phyloP scores from a whole-genome alignment of 805 yeast genomes.

The Starmerella sp. region DNA sequence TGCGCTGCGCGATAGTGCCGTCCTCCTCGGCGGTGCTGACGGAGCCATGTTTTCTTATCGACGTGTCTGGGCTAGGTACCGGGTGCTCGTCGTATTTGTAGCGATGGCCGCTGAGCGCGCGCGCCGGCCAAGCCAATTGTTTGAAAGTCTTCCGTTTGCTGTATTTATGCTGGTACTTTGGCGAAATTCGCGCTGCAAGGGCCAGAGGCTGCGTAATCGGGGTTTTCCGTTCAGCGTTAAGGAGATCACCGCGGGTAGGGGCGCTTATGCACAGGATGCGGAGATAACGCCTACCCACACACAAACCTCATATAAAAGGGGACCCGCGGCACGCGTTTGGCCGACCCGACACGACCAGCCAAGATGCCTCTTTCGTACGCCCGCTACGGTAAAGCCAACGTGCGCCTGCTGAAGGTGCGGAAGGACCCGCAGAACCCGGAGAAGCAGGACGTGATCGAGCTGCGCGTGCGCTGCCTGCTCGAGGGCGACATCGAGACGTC shows the following conservation, averaged over 20 bases:
- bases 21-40: conserved; percentile 1
- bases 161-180: background rate
- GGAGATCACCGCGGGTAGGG: background rate
- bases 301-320: background rate
- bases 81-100: background rate
- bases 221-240: background rate
- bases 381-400: conserved; percentile 81
- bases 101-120: background rate
- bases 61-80: background rate
- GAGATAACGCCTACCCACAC: background rate
- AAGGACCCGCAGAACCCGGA: conserved; percentile 63
- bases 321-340: background rate
- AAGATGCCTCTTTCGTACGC: conserved; percentile 20
- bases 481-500: conserved; percentile 70
- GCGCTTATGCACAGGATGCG: conserved; percentile 1
- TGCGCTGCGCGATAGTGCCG: background rate
- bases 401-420: conserved; percentile 80
- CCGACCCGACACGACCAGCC: background rate
- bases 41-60: background rate
- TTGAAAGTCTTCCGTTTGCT: background rate
- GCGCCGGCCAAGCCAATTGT: background rate
- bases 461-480: conserved; percentile 63
- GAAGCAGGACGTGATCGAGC: conserved; percentile 73
- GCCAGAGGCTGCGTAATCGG: background rate
- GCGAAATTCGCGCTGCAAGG: background rate